These are phyloP conservation scores for Triticum aestivum DNA, from an alignment of 176 grass and related monocot species.

Conservation along the genomic window DNA sequence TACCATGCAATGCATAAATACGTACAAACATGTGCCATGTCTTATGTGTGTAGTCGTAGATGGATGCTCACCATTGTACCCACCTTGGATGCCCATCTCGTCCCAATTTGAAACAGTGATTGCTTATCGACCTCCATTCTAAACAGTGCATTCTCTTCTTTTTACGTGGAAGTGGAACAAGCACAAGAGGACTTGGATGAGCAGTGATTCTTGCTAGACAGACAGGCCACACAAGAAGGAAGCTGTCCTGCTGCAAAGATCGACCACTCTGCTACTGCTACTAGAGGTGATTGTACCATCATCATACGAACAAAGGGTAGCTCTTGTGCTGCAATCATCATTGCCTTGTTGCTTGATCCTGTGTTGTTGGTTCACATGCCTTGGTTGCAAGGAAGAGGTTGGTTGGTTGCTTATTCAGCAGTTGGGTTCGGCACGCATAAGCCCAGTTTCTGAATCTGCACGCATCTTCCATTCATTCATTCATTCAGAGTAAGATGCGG, in stretches of 20 bases:
- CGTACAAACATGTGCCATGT: neutral
- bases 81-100: constrained; percentile 3
- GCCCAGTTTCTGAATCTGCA: constrained; percentile 42
- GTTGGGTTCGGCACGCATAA: constrained; percentile 28
- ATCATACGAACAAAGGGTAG: neutral
- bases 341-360: neutral
- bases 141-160: neutral
- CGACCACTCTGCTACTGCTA: neutral
- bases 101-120: neutral
- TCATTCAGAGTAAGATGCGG: constrained; percentile 35
- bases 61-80: neutral
- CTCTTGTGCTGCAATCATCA: constrained; percentile 20
- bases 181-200: neutral
- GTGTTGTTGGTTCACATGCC: constrained; percentile 17
- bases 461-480: constrained; percentile 31
- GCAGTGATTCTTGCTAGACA: neutral
- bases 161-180: neutral
- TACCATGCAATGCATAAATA: neutral
- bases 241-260: constrained; percentile 2
- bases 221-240: neutral
- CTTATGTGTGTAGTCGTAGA: neutral
- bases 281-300: neutral
- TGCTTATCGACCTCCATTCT: neutral
- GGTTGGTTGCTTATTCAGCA: neutral
- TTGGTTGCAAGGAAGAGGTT: constrained; percentile 1